Evolutionary conservation across 73 alveolate species (phyloP), one percentile per base, ranked within the genome.

Genomic region (Blepharisma japonicum): DNA sequence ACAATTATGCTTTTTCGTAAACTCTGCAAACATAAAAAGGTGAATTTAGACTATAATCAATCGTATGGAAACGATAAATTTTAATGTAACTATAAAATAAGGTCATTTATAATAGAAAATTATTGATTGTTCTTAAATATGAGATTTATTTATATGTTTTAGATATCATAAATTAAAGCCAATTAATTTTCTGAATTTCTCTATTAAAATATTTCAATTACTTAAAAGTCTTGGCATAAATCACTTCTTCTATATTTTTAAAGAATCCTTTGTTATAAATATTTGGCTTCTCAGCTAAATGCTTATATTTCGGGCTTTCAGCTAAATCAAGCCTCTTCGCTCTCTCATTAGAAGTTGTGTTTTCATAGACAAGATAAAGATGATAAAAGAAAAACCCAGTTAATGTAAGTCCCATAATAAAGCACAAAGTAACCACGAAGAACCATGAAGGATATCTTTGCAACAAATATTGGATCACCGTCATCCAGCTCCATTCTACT

Each of bases 361-460:
- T 70, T 70, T 70, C 20, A 18, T 21, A 11, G 27, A 45, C 42
- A 7, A 70, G 70, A 39, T 18, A 38, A 9, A 70, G 27, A 45
- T 70, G 80, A 47, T 70, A 70, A 8, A 39, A 9, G 61, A 70
- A 70, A 45, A 70, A 70, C 11, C 80, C 80, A 23, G 45, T 21
- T 39, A 70, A 47, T 9, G 45, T 45, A 39, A 70, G 39, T 3
- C 68, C 56, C 71, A 70, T 70, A 72, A 70, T n/a, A 7, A 70
- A n/a, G 80, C 80, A 70, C 2, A 70, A 80, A 45, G 27, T 47
- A 14, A 47, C 39, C 21, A 70, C 46, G 5, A 70, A 70, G 38
- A 70, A 9, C 20, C 11, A 70, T 9, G 61, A 11, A 70, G 80
- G 21, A 25, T 70, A 39, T 70, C 80, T 70, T 4, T n/a, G 21